Evolutionary conservation across 2,329 filamentous ascomycete species (phyloP), one percentile per base, ranked within the genome.

Genomic region (Talaromyces sp.): DNA sequence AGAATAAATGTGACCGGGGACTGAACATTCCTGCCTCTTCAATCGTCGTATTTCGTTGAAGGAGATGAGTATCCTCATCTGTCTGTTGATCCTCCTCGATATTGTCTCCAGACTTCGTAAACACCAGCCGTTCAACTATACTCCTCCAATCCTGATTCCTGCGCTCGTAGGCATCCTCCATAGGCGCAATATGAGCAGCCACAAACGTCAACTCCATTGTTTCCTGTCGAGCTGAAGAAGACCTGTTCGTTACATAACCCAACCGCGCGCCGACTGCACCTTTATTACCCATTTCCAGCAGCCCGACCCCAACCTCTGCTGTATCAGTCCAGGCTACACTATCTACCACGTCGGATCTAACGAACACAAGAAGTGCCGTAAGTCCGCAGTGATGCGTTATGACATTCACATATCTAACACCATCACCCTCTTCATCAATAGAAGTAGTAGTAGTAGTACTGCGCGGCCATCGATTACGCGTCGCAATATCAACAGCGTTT

Each of bases 201-300:
- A 96, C 86, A 70, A 97, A 94, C 0, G 91, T 96, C 57, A 97
- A 72, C 66, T 89, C 84, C 25, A 87, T 82, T 4, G 77, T 77
- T 51, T 76, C 71, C 40, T 77, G 75, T 4, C 65, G n/a, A n/a
- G n/a, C n/a, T n/a, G n/a, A n/a, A 65, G 13, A 72, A 68, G 5
- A 63, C 68, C 35, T 69, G 69, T 7, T 66, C 66, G 37, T 39
- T 17, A 73, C 67, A 66, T 89, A 87, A 13, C 84, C 80, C 43
- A 94, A 74, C 35, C 91, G 81, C 61, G 93, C 80, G 0, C 88
- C 94, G 0, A 96, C 88, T 3, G 91, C 93, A 31, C 93, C 94
- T 75, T 99, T 99, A 73, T 97, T 97, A 15, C 91, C 94, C 88
- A 96, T 94, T 52, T 93, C 88, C 59, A 86, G 87, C 1, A 91